Evolutionary conservation across 805 yeast genomes (phyloP), one percentile per base, ranked within the genome.

Genomic region (Wickerhamomyces chambardii): DNA sequence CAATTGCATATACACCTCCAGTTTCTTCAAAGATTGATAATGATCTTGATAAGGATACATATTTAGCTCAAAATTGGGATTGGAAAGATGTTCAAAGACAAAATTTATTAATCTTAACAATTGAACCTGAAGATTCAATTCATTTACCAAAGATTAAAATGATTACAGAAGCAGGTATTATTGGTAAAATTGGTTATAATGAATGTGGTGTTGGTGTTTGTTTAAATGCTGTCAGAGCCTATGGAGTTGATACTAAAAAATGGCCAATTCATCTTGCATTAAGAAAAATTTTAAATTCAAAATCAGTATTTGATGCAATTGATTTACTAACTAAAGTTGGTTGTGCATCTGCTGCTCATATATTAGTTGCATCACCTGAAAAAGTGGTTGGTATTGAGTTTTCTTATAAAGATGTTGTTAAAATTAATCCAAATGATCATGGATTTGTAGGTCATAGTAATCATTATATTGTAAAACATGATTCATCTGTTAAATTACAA

Each of bases 161-260:
- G 25, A 44, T 56, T 34, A 56, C 59, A 3, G 64, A 59, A 34
- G 64, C 58, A 9, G 64, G 64, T 3, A 49, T 58, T 24, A 47
- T 58, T 11, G 64, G 61, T 25, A 58, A 58, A 35, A 51, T 56
- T 17, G 64, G 63, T 6, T 42, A 56, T 34, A 58, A 58, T 40
- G 45, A 46, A 38, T 39, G 47, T 27, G 58, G 61, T 3, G 55
- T 58, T 14, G 61, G 61, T 5, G 50, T 52, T 4, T 44, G 51
- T 30, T 35, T 58, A 39, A 58, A 58, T 32, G 63, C 62, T 15
- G 45, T 59, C 28, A 36, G 27, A 15, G 18, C 41, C 6, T 32
- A 42, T 15, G 29, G 32, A 9, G 15, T 21, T 14, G 16, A 30
- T 30, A 7, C 6, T 30, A 22, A 16, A 22, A 33, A 42, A 14